Evolutionary conservation across 169 alveolate genomes (phyloP), one percentile per base, ranked within the genome.

Genomic region (Plasmodium berghei): DNA sequence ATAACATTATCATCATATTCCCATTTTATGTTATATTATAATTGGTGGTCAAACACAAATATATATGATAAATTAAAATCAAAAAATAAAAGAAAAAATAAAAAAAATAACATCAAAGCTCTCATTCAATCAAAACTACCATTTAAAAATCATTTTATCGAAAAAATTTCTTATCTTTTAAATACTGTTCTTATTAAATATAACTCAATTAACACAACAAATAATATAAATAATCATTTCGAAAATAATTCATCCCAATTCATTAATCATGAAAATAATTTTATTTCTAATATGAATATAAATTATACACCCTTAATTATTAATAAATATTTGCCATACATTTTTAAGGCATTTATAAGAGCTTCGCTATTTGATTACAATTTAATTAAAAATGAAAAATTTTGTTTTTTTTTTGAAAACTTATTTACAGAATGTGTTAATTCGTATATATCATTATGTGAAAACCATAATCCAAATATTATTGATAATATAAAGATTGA

Each of bases 1-100:
- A 26, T 83, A 28, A 52, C 70, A 6, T 28, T 83, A 9, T 48
- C 86, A 9, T 69, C 86, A 5, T 83, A 69, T 18, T 83, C 73
- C 1, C 90, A 83, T 72, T 83, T 69, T 40, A 69, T 55, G 1
- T 42, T 83, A 26, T 83, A 40, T 18, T 40, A 72, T 1, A 83
- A 83, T 61, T 83, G 90, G 90, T 83, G 90, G 90, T 28, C 70
- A 12, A 85, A 83, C 22, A 83, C 90, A 1, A 22, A 26, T 54
- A 83, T 83, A 56, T 48, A 46, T 56, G 26, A 18, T 9, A 67
- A 52, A 24, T 61, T 83, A 49, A 69, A 66, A 69, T 67, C 45
- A 26, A 83, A 66, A 67, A 34, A 34, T 34, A 34, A 34, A 34
- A 34, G 42, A 34, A 34, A 34, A 34, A 34, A 28, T 28, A 28